A percentile compares a stretch with the other conserved stretches of the same genome.
Evolutionary conservation across 2,329 filamentous ascomycete species (phyloP).

Genomic region (Aspergillus sp.): DNA sequence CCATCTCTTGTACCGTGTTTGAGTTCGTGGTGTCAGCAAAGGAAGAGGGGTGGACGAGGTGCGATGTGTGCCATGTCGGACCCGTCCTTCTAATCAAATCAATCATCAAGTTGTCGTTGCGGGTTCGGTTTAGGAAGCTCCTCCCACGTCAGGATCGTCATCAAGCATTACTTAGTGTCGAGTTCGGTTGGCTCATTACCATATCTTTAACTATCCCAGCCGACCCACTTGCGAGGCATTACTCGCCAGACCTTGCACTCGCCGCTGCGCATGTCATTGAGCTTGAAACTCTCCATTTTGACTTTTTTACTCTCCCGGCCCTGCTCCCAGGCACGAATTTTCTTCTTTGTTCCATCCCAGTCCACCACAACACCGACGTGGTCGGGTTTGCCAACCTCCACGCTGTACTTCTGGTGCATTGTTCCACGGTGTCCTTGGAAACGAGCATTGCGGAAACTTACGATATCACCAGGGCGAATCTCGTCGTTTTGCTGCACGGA

Average conservation of each 20-base stretch:
- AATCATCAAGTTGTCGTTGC: constrained; percentile 11
- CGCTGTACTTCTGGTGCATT: constrained; percentile 90
- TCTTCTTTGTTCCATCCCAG: constrained; percentile 99
- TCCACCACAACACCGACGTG: constrained; percentile 91
- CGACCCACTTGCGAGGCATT: constrained; percentile 88
- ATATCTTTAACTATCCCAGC: constrained; percentile 63
- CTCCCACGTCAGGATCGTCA: constrained; percentile 10
- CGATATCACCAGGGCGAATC: constrained; percentile 88
- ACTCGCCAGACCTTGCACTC: constrained; percentile 98
- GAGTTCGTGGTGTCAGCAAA: neutral
- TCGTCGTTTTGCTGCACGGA: constrained; percentile 87
- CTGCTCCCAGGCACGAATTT: constrained; percentile 93
- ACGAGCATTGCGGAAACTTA: constrained; percentile 86
- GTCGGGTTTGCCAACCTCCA: constrained; percentile 82
- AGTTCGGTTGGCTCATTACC: neutral
- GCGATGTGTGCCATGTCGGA: neutral
- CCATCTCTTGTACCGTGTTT: constrained; percentile 16
- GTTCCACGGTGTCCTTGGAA: constrained; percentile 95
- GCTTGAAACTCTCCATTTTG: constrained; percentile 88
- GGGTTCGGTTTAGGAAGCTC: neutral
- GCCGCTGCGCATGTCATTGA: constrained; percentile 86
- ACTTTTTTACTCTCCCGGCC: constrained; percentile 91
- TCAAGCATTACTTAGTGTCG: constrained; percentile 12
- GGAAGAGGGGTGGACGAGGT: constrained; percentile 1
- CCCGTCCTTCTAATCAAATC: constrained; percentile 2